Evolutionary conservation across 2,329 filamentous ascomycete species (phyloP).

Genomic region (Chaetomiaceae sp.): DNA sequence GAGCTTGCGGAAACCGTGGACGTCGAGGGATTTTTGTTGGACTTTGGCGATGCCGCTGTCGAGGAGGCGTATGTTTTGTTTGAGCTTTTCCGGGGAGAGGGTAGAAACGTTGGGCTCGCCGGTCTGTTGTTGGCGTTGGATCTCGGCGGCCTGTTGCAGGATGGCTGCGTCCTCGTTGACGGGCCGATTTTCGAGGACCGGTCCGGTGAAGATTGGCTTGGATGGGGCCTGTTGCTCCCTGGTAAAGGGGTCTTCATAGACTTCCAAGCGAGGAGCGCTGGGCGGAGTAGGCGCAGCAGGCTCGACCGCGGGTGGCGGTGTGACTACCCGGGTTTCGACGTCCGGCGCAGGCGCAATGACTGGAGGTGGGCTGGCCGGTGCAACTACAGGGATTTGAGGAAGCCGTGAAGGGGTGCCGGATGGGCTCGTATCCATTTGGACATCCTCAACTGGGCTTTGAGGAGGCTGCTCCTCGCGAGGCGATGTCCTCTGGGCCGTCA

Average conservation of each 20-base stretch:
- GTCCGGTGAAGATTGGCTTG: slow-evolving; percentile 41
- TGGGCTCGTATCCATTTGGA: slow-evolving; percentile 3
- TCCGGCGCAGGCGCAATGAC: background rate
- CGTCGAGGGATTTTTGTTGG: slow-evolving; percentile 66
- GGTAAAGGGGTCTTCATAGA: slow-evolving; percentile 61
- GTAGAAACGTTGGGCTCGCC: slow-evolving; percentile 21
- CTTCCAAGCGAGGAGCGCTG: slow-evolving; percentile 38
- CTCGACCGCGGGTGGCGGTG: background rate
- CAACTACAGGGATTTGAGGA: background rate
- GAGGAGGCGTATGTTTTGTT: slow-evolving; percentile 59
- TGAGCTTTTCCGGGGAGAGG: slow-evolving; percentile 48
- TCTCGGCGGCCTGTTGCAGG: slow-evolving; percentile 24
- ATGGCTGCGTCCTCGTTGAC: slow-evolving; percentile 52
- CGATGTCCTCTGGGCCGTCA: slow-evolving; percentile 31
- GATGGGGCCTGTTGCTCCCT: slow-evolving; percentile 45
- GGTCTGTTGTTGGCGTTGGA: slow-evolving; percentile 12
- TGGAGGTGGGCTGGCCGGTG: background rate
- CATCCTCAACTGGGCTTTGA: slow-evolving; percentile 8
- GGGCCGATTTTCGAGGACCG: slow-evolving; percentile 56
- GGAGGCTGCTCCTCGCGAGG: slow-evolving; percentile 11
- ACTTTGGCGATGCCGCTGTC: slow-evolving; percentile 72
- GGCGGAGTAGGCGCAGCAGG: slow-evolving; percentile 19
- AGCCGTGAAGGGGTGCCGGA: slow-evolving; percentile 29
- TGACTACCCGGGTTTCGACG: background rate
- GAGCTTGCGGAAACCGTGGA: slow-evolving; percentile 74